phyloP scores from a whole-genome alignment of 2,329 filamentous ascomycete genomes.

The Capronia coronata region DNA sequence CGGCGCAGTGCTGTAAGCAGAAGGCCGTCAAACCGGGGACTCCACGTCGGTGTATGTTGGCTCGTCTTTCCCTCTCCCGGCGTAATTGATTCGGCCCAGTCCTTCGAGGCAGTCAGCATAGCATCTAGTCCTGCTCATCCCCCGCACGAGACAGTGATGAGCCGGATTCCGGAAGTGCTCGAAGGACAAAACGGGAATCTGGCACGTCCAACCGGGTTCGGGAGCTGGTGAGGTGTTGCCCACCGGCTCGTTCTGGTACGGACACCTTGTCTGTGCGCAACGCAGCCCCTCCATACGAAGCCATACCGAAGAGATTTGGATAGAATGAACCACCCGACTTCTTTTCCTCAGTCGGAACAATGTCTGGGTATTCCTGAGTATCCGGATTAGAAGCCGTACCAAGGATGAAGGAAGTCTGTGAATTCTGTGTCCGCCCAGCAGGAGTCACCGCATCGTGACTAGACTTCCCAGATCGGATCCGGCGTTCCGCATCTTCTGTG shows the following conservation, averaged over 20 bases:
- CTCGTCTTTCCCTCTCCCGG: no score
- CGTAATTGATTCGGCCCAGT: no score
- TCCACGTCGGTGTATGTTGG: no score
- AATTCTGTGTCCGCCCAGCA: not conserved
- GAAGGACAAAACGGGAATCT: constrained; percentile 6
- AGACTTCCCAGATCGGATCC: not conserved
- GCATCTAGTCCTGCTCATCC: not conserved
- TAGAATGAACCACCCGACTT: constrained; percentile 7
- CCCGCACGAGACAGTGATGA: not conserved
- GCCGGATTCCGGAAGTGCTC: not conserved
- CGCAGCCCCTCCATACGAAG: constrained; percentile 14
- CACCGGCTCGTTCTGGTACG: not conserved
- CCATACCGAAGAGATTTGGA: constrained; percentile 20
- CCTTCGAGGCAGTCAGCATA: no score
- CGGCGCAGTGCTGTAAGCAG: not conserved
- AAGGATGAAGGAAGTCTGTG: constrained; percentile 1
- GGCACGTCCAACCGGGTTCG: constrained; percentile 16
- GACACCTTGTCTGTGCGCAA: not conserved
- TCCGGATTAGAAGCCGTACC: constrained; percentile 4
- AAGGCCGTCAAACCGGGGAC: no score
- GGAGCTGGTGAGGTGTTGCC: not conserved
- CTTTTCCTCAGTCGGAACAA: not conserved
- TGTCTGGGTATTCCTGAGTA: not conserved
- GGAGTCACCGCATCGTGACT: not conserved
- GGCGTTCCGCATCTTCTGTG: not conserved